These are phyloP conservation scores for Candida manassasensis DNA, from an alignment of 805 yeast genomes.

Conservation along the genomic window DNA sequence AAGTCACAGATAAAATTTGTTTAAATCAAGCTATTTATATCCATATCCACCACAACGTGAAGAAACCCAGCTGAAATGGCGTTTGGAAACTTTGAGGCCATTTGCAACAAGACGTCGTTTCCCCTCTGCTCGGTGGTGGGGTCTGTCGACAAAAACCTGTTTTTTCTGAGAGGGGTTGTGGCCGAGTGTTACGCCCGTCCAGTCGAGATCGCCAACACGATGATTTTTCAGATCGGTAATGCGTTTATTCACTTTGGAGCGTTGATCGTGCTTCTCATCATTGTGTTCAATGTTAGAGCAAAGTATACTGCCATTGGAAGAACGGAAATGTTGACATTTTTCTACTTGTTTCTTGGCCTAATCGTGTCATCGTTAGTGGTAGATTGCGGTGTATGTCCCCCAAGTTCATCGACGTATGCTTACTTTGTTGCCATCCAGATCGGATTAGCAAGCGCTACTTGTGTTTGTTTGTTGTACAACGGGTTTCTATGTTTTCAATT, in stretches of 20 bases:
- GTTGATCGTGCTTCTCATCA: constrained; percentile 57
- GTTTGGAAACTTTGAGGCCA: constrained; percentile 59
- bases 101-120: constrained; percentile 66
- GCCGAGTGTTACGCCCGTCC: constrained; percentile 82
- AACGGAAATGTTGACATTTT: constrained; percentile 74
- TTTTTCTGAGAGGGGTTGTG: constrained; percentile 54
- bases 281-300: constrained; percentile 70
- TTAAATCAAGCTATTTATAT: constrained; percentile 1
- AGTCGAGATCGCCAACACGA: constrained; percentile 83
- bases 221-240: constrained; percentile 83
- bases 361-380: constrained; percentile 68
- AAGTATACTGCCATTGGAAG: constrained; percentile 96
- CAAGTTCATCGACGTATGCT: constrained; percentile 68
- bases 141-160: constrained; percentile 34
- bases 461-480: constrained; percentile 62
- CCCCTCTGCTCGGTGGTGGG: constrained; percentile 78
- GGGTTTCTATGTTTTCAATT: constrained; percentile 83
- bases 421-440: constrained; percentile 81
- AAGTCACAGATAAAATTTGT: not conserved
- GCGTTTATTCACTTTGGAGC: constrained; percentile 82
- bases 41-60: not conserved
- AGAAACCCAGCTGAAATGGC: constrained; percentile 44
- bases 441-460: constrained; percentile 67
- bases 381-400: constrained; percentile 91
- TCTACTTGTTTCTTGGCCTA: constrained; percentile 54